phyloP scores from a whole-genome alignment of 495 filamentous ascomycete species.

The Ascodesmis nigricans region DNA sequence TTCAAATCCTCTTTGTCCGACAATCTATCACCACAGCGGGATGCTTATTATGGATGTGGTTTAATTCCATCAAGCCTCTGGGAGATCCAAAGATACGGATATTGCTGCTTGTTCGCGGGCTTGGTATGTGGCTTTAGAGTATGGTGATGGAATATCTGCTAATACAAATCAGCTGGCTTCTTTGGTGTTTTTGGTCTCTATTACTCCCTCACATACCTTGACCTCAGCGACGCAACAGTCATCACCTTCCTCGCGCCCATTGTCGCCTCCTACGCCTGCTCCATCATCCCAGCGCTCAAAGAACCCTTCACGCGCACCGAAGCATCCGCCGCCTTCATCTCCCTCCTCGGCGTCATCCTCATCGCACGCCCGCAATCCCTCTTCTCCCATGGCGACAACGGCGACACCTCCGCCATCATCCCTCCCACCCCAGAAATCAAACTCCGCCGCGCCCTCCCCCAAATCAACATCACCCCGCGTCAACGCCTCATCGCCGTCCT shows the following conservation, averaged over 20 bases:
- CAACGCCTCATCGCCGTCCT: slow-evolving; percentile 55
- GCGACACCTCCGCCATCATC: slow-evolving; percentile 17
- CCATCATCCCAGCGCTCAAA: slow-evolving; percentile 39
- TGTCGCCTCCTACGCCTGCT: slow-evolving; percentile 64
- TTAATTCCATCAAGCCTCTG: slow-evolving; percentile 42
- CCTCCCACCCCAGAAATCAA: slow-evolving; percentile 11
- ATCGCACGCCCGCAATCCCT: slow-evolving; percentile 57
- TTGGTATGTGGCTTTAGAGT: too few relatives aligned
- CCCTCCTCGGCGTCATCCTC: slow-evolving; percentile 58
- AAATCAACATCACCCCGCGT: slow-evolving; percentile 33
- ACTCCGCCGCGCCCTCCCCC: slow-evolving; percentile 17
- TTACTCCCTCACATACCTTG: slow-evolving; percentile 69
- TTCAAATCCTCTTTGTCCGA: slow-evolving; percentile 72
- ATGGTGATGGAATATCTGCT: too few relatives aligned
- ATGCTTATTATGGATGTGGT: slow-evolving; percentile 55
- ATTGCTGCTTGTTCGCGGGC: slow-evolving; percentile 45
- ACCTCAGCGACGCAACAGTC: slow-evolving; percentile 76
- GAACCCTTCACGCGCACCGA: slow-evolving; percentile 65
- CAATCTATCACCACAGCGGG: slow-evolving; percentile 55
- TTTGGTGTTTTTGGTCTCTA: slow-evolving; percentile 66
- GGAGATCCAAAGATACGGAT: slow-evolving; percentile 41
- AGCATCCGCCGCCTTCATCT: slow-evolving; percentile 52
- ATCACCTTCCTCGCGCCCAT: slow-evolving; percentile 76
- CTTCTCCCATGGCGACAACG: slow-evolving; percentile 24
- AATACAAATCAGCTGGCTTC: too few relatives aligned